Conservation (phyloP, 2,329 filamentous ascomycete genomes). For the Basipetospora sp. region DNA sequence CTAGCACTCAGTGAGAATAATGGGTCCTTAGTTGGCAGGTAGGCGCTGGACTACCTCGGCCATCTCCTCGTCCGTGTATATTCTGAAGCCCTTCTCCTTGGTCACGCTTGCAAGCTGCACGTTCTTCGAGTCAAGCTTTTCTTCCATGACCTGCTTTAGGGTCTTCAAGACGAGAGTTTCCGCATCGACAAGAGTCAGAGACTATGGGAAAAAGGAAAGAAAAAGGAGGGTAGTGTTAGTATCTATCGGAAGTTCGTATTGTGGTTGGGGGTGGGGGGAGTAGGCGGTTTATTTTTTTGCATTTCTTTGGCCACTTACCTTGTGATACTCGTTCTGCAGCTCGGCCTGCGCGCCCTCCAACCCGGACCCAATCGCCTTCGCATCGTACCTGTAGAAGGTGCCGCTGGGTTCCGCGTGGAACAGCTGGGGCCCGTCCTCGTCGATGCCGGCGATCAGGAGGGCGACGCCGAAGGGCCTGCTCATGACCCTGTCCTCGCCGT, state of each 20-base stretch:
- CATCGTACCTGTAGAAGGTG: conserved; percentile 97
- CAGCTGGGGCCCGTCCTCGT: conserved; percentile 91
- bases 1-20: no score
- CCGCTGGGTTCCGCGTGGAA: conserved; percentile 97
- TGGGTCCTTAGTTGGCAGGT: conserved; percentile 44
- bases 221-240: no score
- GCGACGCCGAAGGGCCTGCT: conserved; percentile 92
- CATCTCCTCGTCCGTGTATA: conserved; percentile 98
- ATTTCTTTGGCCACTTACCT: conserved; percentile 33
- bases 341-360: conserved; percentile 96
- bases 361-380: conserved; percentile 94
- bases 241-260: no score
- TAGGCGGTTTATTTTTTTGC: not conserved
- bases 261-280: not conserved
- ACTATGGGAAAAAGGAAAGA: no score
- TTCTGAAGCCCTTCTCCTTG: conserved; percentile 93
- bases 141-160: conserved; percentile 98
- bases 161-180: conserved; percentile 95
- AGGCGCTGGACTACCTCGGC: conserved; percentile 75
- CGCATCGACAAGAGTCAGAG: conserved; percentile 78
- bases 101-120: conserved; percentile 96
- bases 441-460: conserved; percentile 87
- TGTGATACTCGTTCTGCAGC: conserved; percentile 97
- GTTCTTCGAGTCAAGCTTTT: conserved; percentile 98
- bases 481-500: conserved; percentile 98